Percentiles rank a stretch among this genome's conserved stretches.
Evolutionary conservation across 768 basidiomycete genomes (phyloP).

Genomic region (Mycena crocata): DNA sequence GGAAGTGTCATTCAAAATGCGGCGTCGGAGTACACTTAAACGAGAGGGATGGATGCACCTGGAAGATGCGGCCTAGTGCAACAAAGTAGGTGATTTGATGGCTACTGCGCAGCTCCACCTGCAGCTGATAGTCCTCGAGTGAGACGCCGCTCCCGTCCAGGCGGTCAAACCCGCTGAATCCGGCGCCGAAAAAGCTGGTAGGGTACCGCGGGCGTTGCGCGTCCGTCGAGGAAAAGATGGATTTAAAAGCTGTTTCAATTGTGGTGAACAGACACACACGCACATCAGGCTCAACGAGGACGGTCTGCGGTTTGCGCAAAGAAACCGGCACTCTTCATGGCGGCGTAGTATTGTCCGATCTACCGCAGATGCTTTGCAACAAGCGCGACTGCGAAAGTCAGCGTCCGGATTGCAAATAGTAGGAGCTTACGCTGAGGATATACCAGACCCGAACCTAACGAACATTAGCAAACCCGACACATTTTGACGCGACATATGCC

Average conservation of each 20-base stretch:
- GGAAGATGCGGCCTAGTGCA: conserved; percentile 21
- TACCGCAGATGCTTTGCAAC: conserved; percentile 7
- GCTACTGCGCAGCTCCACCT: conserved; percentile 15
- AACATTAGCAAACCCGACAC: too few species aligned
- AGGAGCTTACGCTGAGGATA: too few species aligned
- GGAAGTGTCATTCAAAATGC: too few species aligned
- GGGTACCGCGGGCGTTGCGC: conserved; percentile 7
- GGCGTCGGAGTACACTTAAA: too few species aligned
- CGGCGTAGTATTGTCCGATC: conserved; percentile 16
- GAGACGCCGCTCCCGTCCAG: conserved; percentile 15
- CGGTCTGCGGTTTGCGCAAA: conserved; percentile 19
- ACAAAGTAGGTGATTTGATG: conserved; percentile 31
- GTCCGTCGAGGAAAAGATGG: neutral
- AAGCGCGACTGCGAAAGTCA: conserved; percentile 12
- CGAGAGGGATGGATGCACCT: too few species aligned
- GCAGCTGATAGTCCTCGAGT: conserved; percentile 8
- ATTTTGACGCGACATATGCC: too few species aligned
- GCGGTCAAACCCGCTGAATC: conserved; percentile 33
- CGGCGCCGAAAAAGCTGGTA: conserved; percentile 21
- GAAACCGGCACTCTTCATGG: conserved; percentile 26
- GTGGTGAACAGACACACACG: too few species aligned
- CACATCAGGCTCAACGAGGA: neutral
- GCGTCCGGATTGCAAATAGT: too few species aligned
- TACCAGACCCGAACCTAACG: too few species aligned
- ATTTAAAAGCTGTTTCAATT: too few species aligned